A percentile compares a stretch with the other conserved stretches of the same genome.
Evolutionary conservation across 225 moss, liverwort and hornwort genomes (phyloP).

Genomic region (Bryoerythrophyllum caledonicum): DNA sequence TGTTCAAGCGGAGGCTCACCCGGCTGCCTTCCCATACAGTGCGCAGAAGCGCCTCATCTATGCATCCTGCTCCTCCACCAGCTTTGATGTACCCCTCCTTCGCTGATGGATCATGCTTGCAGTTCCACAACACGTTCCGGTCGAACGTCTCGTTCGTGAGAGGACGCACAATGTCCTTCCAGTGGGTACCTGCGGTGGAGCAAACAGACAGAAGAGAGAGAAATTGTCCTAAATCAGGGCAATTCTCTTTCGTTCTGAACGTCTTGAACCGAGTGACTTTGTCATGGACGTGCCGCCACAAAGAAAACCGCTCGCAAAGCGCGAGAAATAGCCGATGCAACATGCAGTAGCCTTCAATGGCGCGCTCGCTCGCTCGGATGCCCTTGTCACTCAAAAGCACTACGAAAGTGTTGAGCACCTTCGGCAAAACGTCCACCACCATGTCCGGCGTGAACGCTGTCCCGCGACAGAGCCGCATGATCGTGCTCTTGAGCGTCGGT

Average conservation of each 20-base stretch:
- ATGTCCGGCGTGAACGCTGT: not conserved
- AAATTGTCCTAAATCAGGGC: not conserved
- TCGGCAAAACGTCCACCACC: not conserved
- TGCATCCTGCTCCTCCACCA: not conserved
- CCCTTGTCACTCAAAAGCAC: not conserved
- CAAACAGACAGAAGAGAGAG: not conserved
- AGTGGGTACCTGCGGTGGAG: not conserved
- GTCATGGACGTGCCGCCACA: not conserved
- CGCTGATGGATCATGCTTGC: not conserved
- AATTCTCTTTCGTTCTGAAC: not conserved
- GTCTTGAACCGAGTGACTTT: not conserved
- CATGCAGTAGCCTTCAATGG: not conserved
- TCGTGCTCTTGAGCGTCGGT: too few species aligned
- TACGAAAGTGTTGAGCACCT: not conserved
- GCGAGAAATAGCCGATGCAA: not conserved
- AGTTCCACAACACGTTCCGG: not conserved
- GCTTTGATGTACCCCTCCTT: not conserved
- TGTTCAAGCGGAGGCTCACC: not conserved
- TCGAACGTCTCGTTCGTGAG: not conserved
- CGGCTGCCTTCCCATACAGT: not conserved
- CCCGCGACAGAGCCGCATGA: too few species aligned
- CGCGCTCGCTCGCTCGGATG: not conserved
- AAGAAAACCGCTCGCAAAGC: not conserved
- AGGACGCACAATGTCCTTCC: not conserved
- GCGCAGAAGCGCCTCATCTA: not conserved